These are phyloP conservation scores for Diaporthe humulicola DNA, from an alignment of 2,329 filamentous ascomycete genomes.

Conservation along the genomic window DNA sequence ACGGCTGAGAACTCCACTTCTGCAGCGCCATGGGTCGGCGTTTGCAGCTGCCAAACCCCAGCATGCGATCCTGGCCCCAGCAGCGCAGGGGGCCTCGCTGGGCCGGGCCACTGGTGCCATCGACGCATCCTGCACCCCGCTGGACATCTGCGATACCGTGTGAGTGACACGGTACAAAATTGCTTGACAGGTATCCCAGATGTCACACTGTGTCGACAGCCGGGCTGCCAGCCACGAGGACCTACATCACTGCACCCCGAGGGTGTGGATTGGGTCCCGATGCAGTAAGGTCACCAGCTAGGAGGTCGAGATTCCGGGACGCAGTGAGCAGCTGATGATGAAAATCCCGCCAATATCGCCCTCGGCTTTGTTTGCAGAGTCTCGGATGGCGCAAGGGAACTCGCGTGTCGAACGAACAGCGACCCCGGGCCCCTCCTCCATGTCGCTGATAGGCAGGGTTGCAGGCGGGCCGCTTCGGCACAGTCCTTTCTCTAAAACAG, in stretches of 20 bases:
- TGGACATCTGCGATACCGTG: conserved; percentile 21
- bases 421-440: conserved; percentile 18
- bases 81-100: conserved; percentile 22
- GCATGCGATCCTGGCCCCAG: conserved; percentile 32
- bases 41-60: conserved; percentile 28
- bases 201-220: conserved; percentile 27
- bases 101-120: conserved; percentile 29
- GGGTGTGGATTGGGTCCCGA: conserved; percentile 27
- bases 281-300: conserved; percentile 19
- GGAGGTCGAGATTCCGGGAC: conserved; percentile 17
- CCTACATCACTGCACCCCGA: conserved; percentile 17
- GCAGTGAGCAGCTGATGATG: conserved; percentile 30
- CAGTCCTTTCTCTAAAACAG: conserved; percentile 33
- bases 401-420: conserved; percentile 19
- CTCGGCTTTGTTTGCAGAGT: conserved; percentile 28
- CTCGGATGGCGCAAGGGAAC: conserved; percentile 21
- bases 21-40: conserved; percentile 24
- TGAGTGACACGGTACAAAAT: conserved; percentile 13
- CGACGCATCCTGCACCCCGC: conserved; percentile 32
- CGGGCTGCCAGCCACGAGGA: conserved; percentile 23
- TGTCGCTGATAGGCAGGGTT: conserved; percentile 28
- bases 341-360: conserved; percentile 25
- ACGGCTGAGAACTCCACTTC: conserved; percentile 28
- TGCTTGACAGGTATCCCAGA: not conserved
- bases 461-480: conserved; percentile 37